Evolutionary conservation across 2,329 filamentous ascomycete species (phyloP).

Genomic region (Huntiella bhutanensis): DNA sequence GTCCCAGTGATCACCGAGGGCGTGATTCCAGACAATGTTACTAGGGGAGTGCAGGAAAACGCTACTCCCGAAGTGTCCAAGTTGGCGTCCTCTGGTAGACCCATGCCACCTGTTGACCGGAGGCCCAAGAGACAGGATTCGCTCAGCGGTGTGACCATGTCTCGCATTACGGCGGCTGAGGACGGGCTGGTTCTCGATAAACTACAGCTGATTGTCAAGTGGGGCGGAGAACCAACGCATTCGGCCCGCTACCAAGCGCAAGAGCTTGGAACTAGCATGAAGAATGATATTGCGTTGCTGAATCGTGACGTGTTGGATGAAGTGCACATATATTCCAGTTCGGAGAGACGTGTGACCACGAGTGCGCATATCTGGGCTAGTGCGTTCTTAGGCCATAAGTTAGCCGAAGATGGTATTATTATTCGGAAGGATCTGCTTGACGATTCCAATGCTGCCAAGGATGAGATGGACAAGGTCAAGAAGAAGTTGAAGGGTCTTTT

Average conservation of each 20-base stretch:
- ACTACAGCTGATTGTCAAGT: conserved; percentile 93
- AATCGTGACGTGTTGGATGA: conserved; percentile 85
- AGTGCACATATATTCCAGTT: conserved; percentile 88
- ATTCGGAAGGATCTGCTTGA: conserved; percentile 89
- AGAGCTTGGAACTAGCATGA: conserved; percentile 87
- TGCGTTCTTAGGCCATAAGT: conserved; percentile 73
- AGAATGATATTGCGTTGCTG: conserved; percentile 81
- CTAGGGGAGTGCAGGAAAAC: conserved; percentile 13
- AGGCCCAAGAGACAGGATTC: conserved; percentile 57
- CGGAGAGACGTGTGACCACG: conserved; percentile 81
- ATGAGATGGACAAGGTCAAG: conserved; percentile 99
- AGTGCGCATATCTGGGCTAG: conserved; percentile 93
- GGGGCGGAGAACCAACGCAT: conserved; percentile 95
- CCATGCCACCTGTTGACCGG: conserved; percentile 12
- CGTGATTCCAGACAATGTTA: conserved; percentile 15
- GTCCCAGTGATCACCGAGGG: conserved; percentile 11
- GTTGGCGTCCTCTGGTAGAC: not conserved
- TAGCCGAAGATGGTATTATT: conserved; percentile 69
- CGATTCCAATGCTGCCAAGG: conserved; percentile 95
- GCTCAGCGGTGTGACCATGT: conserved; percentile 75
- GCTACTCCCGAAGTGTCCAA: not conserved
- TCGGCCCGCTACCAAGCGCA: conserved; percentile 91
- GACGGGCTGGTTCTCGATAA: conserved; percentile 90
- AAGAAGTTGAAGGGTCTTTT: conserved; percentile 93
- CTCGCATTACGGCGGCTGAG: conserved; percentile 80